Evolutionary conservation across 2,329 filamentous ascomycete species (phyloP), one percentile per base, ranked within the genome.

Genomic region (Parasarocladium wereldwijsianum): DNA sequence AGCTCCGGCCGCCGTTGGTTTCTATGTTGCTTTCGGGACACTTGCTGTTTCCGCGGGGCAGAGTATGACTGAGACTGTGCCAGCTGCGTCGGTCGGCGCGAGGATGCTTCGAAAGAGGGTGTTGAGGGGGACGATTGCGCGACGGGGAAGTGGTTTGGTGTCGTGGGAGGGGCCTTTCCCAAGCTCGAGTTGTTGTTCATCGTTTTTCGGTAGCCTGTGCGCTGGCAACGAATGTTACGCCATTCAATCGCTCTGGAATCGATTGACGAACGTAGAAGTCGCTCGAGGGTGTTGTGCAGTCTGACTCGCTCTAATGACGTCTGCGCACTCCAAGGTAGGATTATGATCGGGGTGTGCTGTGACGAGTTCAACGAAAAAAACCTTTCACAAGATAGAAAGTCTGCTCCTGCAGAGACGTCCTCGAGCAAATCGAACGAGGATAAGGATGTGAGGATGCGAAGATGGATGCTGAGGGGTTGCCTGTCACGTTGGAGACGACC

Each of bases 11-110:
- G 75, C 45, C 76, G 77, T 46, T 85, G 80, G 39, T 72, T 73
- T 50, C 83, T 85, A 58, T 94, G 84, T 53, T 90, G 84, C 50
- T 77, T 86, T 52, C 78, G 79, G 31, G 68, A 63, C 25, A 60
- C 62, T 57, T 96, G 87, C 31, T 66, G 73, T 54, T 82, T 93
- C 43, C 86, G 70, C 30, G 81, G 71, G 27, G 68, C 44, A 17
- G 52, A 36, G 34, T 51, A 52, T 12, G 49, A 35, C 14, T 41
- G 34, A 6, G 46, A 39, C 12, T 43, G 38, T 14, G 43, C 43
- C 6, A 60, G 47, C 36, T 55, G 52, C 24, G 51, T 51, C 15
- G 59, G 54, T 26, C 66, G 64, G 17, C 66, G 64, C 36, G 50
- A 55, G 12, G 58, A 21, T 10, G 27, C 56, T 33, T 70, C 67